Conservation (phyloP, 23 red algal genomes). For the Agarophyton chilense region DNA sequence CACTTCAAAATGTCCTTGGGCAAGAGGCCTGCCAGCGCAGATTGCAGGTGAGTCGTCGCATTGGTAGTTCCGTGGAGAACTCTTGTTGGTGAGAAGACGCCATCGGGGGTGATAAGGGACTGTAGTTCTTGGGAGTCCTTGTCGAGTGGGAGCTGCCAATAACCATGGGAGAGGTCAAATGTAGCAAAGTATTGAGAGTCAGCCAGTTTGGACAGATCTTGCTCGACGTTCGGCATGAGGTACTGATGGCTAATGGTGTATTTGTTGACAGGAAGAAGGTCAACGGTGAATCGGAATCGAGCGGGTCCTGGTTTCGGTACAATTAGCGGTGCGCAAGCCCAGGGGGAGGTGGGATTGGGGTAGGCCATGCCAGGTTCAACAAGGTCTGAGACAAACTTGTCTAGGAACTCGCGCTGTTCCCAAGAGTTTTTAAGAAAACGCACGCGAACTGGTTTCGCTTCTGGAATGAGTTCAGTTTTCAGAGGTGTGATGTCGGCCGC, state of each 20-base stretch:
- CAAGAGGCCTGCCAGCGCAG: neutral
- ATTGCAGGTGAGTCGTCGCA: neutral
- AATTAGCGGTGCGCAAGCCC: neutral
- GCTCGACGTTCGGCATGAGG: neutral
- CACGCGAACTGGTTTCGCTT: neutral
- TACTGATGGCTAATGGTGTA: neutral
- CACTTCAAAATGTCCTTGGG: neutral
- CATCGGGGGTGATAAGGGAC: neutral
- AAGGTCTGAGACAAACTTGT: neutral
- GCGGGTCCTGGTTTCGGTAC: neutral
- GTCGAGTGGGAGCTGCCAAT: neutral
- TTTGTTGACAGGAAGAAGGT: neutral
- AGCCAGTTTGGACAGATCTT: neutral
- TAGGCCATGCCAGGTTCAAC: neutral
- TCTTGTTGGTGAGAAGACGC: neutral
- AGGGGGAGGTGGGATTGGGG: neutral
- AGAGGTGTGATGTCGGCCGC: neutral
- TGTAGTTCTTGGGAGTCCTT: neutral
- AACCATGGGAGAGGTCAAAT: neutral
- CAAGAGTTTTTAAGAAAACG: neutral
- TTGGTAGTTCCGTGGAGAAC: neutral
- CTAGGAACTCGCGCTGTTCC: conserved; percentile 4
- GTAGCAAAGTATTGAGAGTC: neutral
- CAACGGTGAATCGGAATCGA: neutral
- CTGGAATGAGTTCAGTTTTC: neutral